Evolutionary conservation across 1,284 basidiomycete genomes (phyloP), one percentile per base, ranked within the genome.

Genomic region (Pseudozyma sp.): DNA sequence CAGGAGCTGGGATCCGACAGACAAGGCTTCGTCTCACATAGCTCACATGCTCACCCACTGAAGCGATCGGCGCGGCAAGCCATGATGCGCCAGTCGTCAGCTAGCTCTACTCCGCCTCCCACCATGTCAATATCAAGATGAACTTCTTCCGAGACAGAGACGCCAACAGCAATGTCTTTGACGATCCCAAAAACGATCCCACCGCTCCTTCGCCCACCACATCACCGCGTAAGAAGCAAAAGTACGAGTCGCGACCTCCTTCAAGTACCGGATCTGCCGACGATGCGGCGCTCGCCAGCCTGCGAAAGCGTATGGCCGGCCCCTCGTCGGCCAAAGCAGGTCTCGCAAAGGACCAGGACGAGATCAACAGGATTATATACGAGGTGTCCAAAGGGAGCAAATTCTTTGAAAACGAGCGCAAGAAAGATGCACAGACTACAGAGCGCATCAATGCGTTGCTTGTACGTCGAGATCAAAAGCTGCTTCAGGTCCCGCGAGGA

Each of bases 351-450:
- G 80, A 83, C 37, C 80, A 80, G 58, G 78, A 78, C 34, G 74
- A 62, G 59, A 76, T 75, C 56, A 79, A 78, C 56, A 47, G 51
- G 9, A 78, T 73, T 58, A 83, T 83, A 52, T 80, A 78, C 60
- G 58, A 81, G 34, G 82, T 78, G 13, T 83, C 82, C 42, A 77
- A 79, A 48, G 83, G 83, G 9, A 74, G 72, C 58, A 81, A 81
- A 53, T 84, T 75, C 45, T 84, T 84, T 45, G 78, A 93, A 89
- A 92, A 93, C 76, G 92, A 94, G 86, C 92, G 92, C 83, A 88
- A 88, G 76, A 93, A 91, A 81, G 92, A 94, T 83, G 91, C 90
- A 67, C 91, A 92, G 53, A 85, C 93, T 35, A 93, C 92, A 1
- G 87, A 89, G 57, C 87, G 90, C 51, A 93, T 94, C 63, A 84